Evolutionary conservation across 2,329 filamentous ascomycete genomes (phyloP), one percentile per base, ranked within the genome.

Genomic region (Parastagonospora avenae): DNA sequence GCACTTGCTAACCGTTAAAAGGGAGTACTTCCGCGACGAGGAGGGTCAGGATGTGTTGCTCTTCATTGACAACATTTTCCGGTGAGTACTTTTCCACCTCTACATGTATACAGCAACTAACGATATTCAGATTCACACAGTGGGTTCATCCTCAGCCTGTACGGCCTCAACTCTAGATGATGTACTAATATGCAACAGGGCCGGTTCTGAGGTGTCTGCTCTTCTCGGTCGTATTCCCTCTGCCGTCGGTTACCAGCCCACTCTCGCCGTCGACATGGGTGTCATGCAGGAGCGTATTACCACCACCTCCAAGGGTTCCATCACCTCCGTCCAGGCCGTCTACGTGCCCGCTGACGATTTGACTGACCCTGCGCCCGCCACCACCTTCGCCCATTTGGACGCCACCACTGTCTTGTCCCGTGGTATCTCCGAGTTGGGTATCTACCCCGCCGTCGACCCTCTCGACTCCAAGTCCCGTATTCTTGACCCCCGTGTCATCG

Each of bases 21-120:
- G 27, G 38, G 91, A 97, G 72, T 90, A 95, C 72, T 97, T 97
- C 83, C 80, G 85, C 71, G 85, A 88, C 67, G 80, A 85, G 68
- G 84, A 88, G 71, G 92, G 92, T 69, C 92, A 97, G 84, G 92
- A 97, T 82, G 91, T 97, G 86, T 85, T 97, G 77, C 92, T 97
- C 79, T 97, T 97, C 86, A 97, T 97, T 79, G 94, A 99, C 89
- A 99, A 99, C 87, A 97, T 99, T 82, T 97, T 97, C 91, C 90
- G 94, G 27, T 29, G 9, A 7, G 19, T 11, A 14, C 12, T 36
- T 36, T 39, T 4, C 15, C 9, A 4, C 37, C 2, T 9, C 4
- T 11, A 9, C 11, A 4, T 27, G 2, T 39, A 2, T 24, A 24
- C n/a, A 10, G 24, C 4, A 24, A 10, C 15, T 39, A 39, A 39